Evolutionary conservation across 23 red algal species (phyloP), one percentile per base, ranked within the genome.

Genomic region (Porphyridium purpureum): DNA sequence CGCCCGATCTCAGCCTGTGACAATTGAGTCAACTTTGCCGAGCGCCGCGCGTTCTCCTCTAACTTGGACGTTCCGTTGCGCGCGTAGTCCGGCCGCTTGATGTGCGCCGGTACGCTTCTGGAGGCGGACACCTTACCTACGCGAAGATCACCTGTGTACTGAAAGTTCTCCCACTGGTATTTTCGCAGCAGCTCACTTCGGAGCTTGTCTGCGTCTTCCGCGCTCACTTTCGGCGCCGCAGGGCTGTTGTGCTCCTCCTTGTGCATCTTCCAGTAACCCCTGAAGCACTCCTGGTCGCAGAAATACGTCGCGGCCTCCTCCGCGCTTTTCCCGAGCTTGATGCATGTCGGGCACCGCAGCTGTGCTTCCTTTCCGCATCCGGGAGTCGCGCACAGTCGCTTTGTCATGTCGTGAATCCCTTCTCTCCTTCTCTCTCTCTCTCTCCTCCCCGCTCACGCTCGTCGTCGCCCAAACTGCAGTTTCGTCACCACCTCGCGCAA

Each of bases 251-350:
- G 87, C 24, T 81, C 24, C 27, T 35, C 24, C 58, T 94, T 75
- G 70, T 94, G 87, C 14, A 47, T 15, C 14, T 40, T 24, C 87
- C 87, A 82, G 5, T 42, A 36, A 1, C 51, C 51, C 23, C 69
- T 55, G 59, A 94, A 94, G 47, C 87, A 94, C 1, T 53, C 44
- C 30, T 62, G 62, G 2, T 76, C 70, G 41, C 87, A 94, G 61
- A 94, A 94, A 56, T 64, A 94, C 20, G 59, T 55, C 6, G 35
- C 26, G 4, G 38, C 33, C 11, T 52, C 14, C 21, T 63, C 54
- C 2, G 59, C 33, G 30, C 55, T 57, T 7, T 68, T 62, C 20
- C 74, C 73, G 8, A 84, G 72, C 49, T 76, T 55, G 40, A 76
- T 62, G 62, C 87, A 94, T 28, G 69, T 73, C 24, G 76, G 76